These are phyloP conservation scores for Leishmania major DNA, from an alignment of 208 protist genomes.

Conservation along the genomic window DNA sequence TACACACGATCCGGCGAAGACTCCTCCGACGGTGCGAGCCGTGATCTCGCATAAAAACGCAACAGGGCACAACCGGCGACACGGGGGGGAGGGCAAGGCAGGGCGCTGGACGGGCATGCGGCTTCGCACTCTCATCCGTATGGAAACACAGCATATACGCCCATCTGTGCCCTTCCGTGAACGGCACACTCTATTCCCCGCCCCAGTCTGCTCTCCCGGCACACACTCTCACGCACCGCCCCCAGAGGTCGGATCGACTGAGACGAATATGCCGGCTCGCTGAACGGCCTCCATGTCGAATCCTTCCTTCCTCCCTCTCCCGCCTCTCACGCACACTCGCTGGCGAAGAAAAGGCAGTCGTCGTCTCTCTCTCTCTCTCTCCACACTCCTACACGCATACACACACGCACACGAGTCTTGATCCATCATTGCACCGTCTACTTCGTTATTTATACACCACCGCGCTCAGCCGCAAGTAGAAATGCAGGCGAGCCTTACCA, in stretches of 20 bases:
- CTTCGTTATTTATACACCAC: neutral
- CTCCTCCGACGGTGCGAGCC: neutral
- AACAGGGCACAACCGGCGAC: neutral
- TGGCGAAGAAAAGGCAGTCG: neutral
- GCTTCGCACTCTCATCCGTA: neutral
- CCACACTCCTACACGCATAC: too few relatives aligned
- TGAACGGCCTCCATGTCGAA: neutral
- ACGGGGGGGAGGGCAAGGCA: neutral
- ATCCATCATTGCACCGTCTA: neutral
- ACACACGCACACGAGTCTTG: neutral
- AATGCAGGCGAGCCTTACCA: neutral
- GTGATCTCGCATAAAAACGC: neutral
- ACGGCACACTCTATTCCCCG: neutral
- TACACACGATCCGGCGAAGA: neutral
- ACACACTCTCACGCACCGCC: neutral
- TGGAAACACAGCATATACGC: neutral
- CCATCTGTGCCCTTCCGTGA: neutral
- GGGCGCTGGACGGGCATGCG: neutral
- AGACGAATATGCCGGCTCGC: neutral
- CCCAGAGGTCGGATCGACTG: neutral
- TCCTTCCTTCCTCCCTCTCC: neutral
- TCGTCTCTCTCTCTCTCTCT: neutral
- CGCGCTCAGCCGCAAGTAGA: neutral
- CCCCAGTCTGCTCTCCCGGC: neutral
- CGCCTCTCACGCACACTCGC: neutral